Percentiles rank a stretch among this genome's conserved stretches.
Conservation (phyloP, 495 filamentous ascomycete species). For the Hypoxylon lienhwacheense region DNA sequence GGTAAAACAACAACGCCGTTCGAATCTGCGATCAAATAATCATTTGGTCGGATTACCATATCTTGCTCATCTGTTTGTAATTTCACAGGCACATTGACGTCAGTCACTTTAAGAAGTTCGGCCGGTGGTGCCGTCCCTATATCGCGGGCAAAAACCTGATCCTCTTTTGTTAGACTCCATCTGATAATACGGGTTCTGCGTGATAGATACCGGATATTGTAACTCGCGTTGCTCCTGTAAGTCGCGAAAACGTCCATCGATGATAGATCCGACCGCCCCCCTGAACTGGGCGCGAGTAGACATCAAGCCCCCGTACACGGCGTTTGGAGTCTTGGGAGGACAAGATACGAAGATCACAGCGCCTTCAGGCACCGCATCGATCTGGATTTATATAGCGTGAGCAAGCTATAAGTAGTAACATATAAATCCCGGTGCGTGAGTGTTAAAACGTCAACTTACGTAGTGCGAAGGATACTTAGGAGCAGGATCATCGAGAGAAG, state of each 20-base stretch:
- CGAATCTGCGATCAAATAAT: conserved; percentile 59
- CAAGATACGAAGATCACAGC: conserved; percentile 61
- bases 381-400: conserved; percentile 47
- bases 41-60: conserved; percentile 55
- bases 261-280: conserved; percentile 49
- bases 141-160: conserved; percentile 55
- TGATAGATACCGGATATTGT: conserved; percentile 43
- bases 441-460: conserved; percentile 37
- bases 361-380: conserved; percentile 55
- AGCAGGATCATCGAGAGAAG: conserved; percentile 47
- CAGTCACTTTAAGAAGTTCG: conserved; percentile 48
- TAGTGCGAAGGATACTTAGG: conserved; percentile 54
- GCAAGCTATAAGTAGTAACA: no score
- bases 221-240: conserved; percentile 61
- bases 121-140: conserved; percentile 56
- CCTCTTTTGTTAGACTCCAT: not conserved
- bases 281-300: conserved; percentile 54
- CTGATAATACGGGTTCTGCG: not conserved
- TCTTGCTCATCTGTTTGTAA: conserved; percentile 48
- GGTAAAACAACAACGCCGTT: conserved; percentile 59
- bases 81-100: conserved; percentile 47
- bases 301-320: conserved; percentile 64
- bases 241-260: conserved; percentile 63
- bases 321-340: conserved; percentile 54
- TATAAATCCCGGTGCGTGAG: not conserved